Base-by-base conservation (phyloP, 129 eudicot species). In the Mikania micrantha region DNA sequence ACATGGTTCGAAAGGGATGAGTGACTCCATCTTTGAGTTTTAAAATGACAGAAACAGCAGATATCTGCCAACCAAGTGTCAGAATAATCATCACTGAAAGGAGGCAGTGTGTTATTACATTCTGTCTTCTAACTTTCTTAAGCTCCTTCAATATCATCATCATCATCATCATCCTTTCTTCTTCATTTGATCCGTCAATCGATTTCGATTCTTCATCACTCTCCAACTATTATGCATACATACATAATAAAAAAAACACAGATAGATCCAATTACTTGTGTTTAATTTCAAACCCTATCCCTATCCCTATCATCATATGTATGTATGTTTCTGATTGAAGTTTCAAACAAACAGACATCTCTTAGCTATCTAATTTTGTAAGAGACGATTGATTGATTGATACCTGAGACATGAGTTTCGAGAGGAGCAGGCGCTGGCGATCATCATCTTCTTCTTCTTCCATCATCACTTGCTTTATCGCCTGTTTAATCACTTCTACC, bases 61-160 rank as follows among this genome's bases (percentile, higher is more conserved):
- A 88, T 66, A 91, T 54, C 64, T 91, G 95, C 96, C 97, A 91
- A 9, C 64, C 79, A 9, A 84, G 39, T 0, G 95, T 91, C 53
- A 91, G 82, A 7, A 85, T 66, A 38, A 91, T 88, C 86, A 88
- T 71, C 48, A 49, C 76, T 9, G 91, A 77, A n/a, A 91, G 70
- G 57, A 91, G 93, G 22, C 87, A 83, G 11, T 91, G 97, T 9
- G 97, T 91, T 45, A 79, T 73, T 1, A 62, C 16, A 64, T 91
- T 91, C 81, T 91, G 97, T 76, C 61, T 82, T 79, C 63, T 71
- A 5, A 91, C 31, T 56, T 79, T 53, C 70, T 63, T 85, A 10
- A 91, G 79, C 82, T 85, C 94, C 82, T 71, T 82, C 16, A 74
- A 48, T 56, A 88, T 79, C 74, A n/a, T 71, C 80, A 34, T 69